Evolutionary conservation across 2,329 filamentous ascomycete genomes (phyloP), one percentile per base, ranked within the genome.

Genomic region (Fusarium solani-melongenae): DNA sequence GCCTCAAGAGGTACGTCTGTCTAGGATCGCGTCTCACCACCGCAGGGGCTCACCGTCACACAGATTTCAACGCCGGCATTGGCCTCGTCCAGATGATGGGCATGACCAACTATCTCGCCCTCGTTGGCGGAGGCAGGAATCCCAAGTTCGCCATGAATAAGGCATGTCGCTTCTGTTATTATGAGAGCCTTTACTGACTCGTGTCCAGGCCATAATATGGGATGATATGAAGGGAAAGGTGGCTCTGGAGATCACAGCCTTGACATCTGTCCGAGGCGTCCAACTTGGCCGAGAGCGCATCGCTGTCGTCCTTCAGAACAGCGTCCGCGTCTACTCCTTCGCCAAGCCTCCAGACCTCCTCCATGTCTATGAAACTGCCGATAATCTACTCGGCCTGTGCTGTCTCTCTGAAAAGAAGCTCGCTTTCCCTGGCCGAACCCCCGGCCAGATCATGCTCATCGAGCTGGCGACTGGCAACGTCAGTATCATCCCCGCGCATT

Each of bases 401-500:
- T 93, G 92, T 79, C 85, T 98, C 22, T 92, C 93, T 2, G 86
- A 91, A 39, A 92, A 91, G 73, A 86, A 92, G 38, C 86, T 98
- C 8, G 94, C 92, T 1, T 96, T 98, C 71, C 96, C 96, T 0
- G 96, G 96, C n/a, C 89, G 94, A 61, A 95, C 93, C 1, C 84
- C 90, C 0, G 96, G 96, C 14, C 96, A 99, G 79, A 92, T 98
- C 31, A 95, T 98, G 81, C 85, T 98, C 1, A 92, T 98, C 60
- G 92, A 97, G 76, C 83, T 97, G 12, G 86, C 87, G 20, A 94
- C 91, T 0, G 91, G 92, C 58, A 96, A 94, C 77, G 94, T 98
- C 73, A 97, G 93, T 84, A 98, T 99, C 81, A 94, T 98, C 67
- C 94, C 95, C 1, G 96, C 96, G 4, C 96, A 99, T 81, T 92